Evolutionary conservation across 73 alveolate species (phyloP).

Genomic region (Tetrahymena malaccensis): DNA sequence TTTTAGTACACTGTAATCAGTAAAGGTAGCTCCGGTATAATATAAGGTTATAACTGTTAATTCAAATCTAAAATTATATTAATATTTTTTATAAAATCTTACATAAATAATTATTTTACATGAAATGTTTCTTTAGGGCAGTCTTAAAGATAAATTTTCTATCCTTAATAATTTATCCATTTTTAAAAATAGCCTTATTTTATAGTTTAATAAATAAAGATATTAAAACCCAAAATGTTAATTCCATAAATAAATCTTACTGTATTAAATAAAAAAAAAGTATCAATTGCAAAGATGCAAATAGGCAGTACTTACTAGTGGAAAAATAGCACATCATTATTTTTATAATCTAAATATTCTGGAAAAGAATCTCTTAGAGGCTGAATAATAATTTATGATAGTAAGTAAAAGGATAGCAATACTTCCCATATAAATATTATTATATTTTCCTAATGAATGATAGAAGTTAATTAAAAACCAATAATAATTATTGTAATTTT

Average conservation of each 20-base stretch:
- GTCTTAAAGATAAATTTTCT: neutral
- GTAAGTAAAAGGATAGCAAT: neutral
- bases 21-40: neutral
- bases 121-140: neutral
- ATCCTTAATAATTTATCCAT: neutral
- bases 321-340: neutral
- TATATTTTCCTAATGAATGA: neutral
- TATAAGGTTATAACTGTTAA: neutral
- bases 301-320: neutral
- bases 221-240: too few relatives aligned
- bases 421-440: neutral
- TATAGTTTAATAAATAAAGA: neutral
- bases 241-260: neutral
- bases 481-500: neutral
- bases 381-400: neutral
- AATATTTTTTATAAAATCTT: neutral
- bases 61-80: neutral
- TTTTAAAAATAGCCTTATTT: neutral
- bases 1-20: neutral
- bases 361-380: neutral
- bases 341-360: neutral
- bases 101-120: neutral
- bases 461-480: neutral
- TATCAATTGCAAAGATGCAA: neutral
- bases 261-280: neutral